A percentile compares a stretch with the other conserved stretches of the same genome.
These are phyloP conservation scores for Nannochloris sp. DNA, from an alignment of 139 green algal genomes.

Conservation along the genomic window DNA sequence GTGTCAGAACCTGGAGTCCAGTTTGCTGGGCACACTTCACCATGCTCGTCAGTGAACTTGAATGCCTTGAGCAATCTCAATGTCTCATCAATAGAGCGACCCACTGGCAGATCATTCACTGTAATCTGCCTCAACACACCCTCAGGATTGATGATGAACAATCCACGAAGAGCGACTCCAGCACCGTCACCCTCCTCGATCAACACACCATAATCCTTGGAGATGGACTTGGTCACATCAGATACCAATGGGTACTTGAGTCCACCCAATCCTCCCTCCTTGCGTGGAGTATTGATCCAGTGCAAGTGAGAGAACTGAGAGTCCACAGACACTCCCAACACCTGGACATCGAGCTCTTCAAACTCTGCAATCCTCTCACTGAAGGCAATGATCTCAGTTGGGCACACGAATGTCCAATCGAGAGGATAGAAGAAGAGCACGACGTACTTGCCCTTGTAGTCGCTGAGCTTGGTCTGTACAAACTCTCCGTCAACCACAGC, in stretches of 20 bases:
- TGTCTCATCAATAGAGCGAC: slow-evolving; percentile 41
- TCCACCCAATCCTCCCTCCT: slow-evolving; percentile 38
- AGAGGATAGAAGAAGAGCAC: slow-evolving; percentile 43
- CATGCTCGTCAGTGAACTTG: slow-evolving; percentile 69
- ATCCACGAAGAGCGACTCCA: slow-evolving; percentile 27
- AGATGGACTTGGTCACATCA: slow-evolving; percentile 44
- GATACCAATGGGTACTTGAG: slow-evolving; percentile 36
- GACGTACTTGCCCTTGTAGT: slow-evolving; percentile 40
- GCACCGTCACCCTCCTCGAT: slow-evolving; percentile 29
- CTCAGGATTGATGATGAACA: slow-evolving; percentile 45
- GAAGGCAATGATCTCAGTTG: slow-evolving; percentile 45
- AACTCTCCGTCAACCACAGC: slow-evolving; percentile 34
- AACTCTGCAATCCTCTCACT: slow-evolving; percentile 36
- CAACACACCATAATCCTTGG: slow-evolving; percentile 39
- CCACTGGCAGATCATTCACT: slow-evolving; percentile 44
- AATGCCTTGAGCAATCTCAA: slow-evolving; percentile 42
- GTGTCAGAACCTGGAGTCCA: slow-evolving; percentile 66
- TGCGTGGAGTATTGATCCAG: slow-evolving; percentile 33
- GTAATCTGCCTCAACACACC: slow-evolving; percentile 31
- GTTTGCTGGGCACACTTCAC: slow-evolving; percentile 77
- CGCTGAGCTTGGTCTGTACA: slow-evolving; percentile 16
- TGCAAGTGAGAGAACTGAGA: slow-evolving; percentile 34
- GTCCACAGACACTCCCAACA: slow-evolving; percentile 30
- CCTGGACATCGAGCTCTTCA: slow-evolving; percentile 21
- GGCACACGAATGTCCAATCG: slow-evolving; percentile 41